Evolutionary conservation across 208 protist genomes (phyloP).

Genomic region (Trypanosoma scelopori): DNA sequence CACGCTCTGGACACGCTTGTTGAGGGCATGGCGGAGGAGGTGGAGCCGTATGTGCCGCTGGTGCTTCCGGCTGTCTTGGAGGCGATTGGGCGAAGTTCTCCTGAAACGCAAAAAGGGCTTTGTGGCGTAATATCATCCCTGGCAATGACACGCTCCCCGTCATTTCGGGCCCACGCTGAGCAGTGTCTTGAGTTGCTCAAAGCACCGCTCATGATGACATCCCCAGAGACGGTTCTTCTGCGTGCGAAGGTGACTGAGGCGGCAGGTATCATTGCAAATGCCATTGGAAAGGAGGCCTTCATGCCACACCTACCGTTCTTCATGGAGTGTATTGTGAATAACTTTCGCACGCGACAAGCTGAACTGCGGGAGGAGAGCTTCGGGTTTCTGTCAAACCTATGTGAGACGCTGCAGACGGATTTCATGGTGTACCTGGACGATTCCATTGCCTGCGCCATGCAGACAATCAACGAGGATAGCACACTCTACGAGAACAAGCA

Average conservation of each 20-base stretch:
- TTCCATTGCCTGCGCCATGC: constrained; percentile 54
- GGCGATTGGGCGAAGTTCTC: constrained; percentile 46
- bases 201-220: constrained; percentile 48
- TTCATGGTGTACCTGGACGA: constrained; percentile 72
- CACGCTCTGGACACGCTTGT: constrained; percentile 76
- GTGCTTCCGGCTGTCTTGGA: constrained; percentile 65
- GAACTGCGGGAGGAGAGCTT: constrained; percentile 83
- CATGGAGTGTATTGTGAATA: constrained; percentile 62
- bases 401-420: constrained; percentile 61
- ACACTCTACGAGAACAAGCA: constrained; percentile 64
- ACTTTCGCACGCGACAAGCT: constrained; percentile 48
- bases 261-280: constrained; percentile 69
- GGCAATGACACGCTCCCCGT: constrained; percentile 55
- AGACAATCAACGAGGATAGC: constrained; percentile 67
- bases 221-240: constrained; percentile 63
- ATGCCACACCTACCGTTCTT: constrained; percentile 66
- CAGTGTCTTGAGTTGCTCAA: constrained; percentile 70
- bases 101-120: constrained; percentile 67
- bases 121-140: constrained; percentile 79
- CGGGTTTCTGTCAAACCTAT: constrained; percentile 82
- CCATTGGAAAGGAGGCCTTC: constrained; percentile 74
- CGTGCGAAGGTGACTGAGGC: constrained; percentile 81
- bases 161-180: constrained; percentile 51
- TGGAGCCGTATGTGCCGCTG: constrained; percentile 70
- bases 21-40: constrained; percentile 78